Evolutionary conservation across 305 asterid genomes (phyloP).

Genomic region (Solanum hybrid): DNA sequence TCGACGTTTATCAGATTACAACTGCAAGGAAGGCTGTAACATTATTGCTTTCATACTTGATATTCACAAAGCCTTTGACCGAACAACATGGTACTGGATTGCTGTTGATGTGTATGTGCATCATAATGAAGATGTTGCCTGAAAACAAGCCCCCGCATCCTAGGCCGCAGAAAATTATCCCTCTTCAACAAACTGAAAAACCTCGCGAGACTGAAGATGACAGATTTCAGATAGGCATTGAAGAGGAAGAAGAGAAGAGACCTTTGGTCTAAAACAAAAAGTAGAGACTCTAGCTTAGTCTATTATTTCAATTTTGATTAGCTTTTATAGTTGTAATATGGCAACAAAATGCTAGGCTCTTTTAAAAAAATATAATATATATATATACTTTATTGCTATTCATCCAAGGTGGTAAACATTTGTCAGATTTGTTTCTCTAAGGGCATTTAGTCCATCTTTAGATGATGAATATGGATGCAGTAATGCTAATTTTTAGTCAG

Average conservation of each 20-base stretch:
- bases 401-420: not conserved
- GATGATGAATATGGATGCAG: not conserved
- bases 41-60: slow-evolving; percentile 50
- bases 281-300: not conserved
- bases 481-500: not conserved
- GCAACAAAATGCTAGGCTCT: not conserved
- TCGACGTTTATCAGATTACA: slow-evolving; percentile 33
- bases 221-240: slow-evolving; percentile 29
- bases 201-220: slow-evolving; percentile 14
- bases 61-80: slow-evolving; percentile 66
- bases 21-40: slow-evolving; percentile 79
- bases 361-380: not conserved
- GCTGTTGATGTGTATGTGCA: slow-evolving; percentile 62
- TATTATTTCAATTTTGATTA: not conserved
- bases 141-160: slow-evolving; percentile 36
- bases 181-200: slow-evolving; percentile 1
- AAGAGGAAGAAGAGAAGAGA: slow-evolving; percentile 49
- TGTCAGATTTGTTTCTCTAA: not conserved
- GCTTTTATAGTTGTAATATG: not conserved
- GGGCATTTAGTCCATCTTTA: not conserved
- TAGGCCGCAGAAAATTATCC: not conserved
- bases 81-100: slow-evolving; percentile 65
- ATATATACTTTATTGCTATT: not conserved
- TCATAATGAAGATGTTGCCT: slow-evolving; percentile 59
- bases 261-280: slow-evolving; percentile 36